These are phyloP conservation scores for Fagus crenata DNA, from an alignment of 306 rosid species.

Conservation along the genomic window DNA sequence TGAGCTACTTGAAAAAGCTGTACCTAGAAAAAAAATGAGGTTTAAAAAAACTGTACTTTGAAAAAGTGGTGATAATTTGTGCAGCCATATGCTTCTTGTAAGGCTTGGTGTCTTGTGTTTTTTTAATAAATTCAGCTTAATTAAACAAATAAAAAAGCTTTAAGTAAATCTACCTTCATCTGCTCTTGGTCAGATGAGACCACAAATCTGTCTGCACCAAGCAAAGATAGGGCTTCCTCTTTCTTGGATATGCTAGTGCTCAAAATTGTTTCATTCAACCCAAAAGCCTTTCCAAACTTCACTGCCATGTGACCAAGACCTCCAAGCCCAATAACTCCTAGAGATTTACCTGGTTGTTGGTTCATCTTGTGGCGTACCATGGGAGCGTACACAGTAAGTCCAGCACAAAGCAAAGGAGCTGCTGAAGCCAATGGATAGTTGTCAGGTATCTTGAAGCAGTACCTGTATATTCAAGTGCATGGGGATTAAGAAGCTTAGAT, in stretches of 20 bases:
- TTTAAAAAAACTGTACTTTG: no score
- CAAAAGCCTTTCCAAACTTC: constrained; percentile 81
- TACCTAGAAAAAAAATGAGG: no score
- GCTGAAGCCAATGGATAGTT: constrained; percentile 75
- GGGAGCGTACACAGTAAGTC: constrained; percentile 82
- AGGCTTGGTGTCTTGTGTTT: neutral
- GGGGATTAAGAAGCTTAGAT: no score
- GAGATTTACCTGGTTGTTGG: constrained; percentile 81
- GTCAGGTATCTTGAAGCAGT: constrained; percentile 71
- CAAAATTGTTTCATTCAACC: constrained; percentile 65
- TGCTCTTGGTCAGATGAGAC: constrained; percentile 66
- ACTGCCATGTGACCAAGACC: constrained; percentile 94
- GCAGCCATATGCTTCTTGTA: neutral
- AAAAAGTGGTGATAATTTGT: no score
- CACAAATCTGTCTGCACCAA: constrained; percentile 76
- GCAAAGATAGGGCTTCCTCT: constrained; percentile 64
- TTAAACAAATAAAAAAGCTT: constrained; percentile 18
- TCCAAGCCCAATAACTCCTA: constrained; percentile 90
- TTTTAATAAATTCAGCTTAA: no score
- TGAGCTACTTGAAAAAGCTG: no score
- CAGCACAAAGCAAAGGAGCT: constrained; percentile 92
- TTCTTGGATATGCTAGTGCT: constrained; percentile 83
- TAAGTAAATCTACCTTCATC: constrained; percentile 48
- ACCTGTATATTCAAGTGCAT: constrained; percentile 44
- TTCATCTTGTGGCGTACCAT: constrained; percentile 84